These are phyloP conservation scores for Saccharomyces hybrid DNA, from an alignment of 1,139 yeast genomes.

Conservation along the genomic window DNA sequence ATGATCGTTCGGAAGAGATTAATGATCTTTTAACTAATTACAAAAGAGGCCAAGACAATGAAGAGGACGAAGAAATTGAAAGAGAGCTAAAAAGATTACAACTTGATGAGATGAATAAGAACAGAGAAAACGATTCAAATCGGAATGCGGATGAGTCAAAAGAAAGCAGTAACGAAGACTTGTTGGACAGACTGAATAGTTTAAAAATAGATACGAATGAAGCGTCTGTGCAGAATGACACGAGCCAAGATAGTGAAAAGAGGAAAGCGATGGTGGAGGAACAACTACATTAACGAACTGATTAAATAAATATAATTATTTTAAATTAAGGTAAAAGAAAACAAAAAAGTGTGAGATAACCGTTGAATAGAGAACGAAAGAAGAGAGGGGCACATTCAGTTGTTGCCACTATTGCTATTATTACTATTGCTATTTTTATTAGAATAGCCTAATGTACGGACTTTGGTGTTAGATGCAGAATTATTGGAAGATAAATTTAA, in stretches of 20 bases:
- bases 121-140: not conserved
- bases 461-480: not conserved
- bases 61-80: conserved; percentile 35
- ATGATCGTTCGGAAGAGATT: conserved; percentile 33
- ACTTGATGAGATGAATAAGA: conserved; percentile 5
- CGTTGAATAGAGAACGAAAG: not conserved
- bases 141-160: not conserved
- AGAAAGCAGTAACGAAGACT: not conserved
- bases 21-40: conserved; percentile 32
- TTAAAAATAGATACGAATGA: not conserved
- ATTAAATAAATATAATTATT: not conserved
- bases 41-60: conserved; percentile 22
- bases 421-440: not conserved
- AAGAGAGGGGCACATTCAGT: not conserved
- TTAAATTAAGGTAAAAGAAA: not conserved
- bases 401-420: not conserved
- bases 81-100: conserved; percentile 11
- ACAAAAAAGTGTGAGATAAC: not conserved
- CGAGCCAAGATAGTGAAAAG: not conserved
- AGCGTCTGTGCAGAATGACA: not conserved
- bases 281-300: not conserved
- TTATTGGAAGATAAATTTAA: not conserved
- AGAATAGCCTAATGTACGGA: not conserved
- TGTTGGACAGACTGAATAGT: not conserved
- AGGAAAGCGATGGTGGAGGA: not conserved